Evolutionary conservation across 2,329 filamentous ascomycete species (phyloP), one percentile per base, ranked within the genome.

Genomic region (Colletotrichum sp.): DNA sequence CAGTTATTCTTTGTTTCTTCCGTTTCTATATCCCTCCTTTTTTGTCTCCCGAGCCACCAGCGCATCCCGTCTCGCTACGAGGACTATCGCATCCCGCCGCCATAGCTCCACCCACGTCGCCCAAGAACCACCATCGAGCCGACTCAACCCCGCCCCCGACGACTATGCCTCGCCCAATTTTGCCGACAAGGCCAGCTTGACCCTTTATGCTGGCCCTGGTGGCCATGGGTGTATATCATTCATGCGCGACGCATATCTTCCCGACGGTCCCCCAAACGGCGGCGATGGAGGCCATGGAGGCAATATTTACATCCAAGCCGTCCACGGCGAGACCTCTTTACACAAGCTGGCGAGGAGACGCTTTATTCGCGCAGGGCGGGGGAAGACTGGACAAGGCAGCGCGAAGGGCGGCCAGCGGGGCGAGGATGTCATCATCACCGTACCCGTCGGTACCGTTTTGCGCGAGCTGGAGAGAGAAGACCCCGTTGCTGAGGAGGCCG

Each of bases 211-310:
- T 21, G 97, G 97, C 10, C 86, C 89, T 3, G 97, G 97, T 30
- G 97, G 97, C 10, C 93, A 97, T 81, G 97, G 97, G 77, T 99
- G 97, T 82, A 95, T 98, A 66, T 97, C 97, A 0, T 99, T 98
- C 82, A 87, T 97, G 58, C 93, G 96, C 24, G 97, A 99, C 81
- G 96, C 96, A 77, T 98, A 94, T 84, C 89, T 98, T 34, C 91
- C 93, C 59, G 93, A 98, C 78, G 97, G 97, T 0, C 97, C 97
- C 13, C 92, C 97, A 12, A 98, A 99, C 83, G 97, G 97, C 64
- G 97, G 97, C 75, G 96, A 99, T 82, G 97, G 97, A 56, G 97
- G 97, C 6, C 94, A 92, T 71, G 97, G 97, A 76, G 97, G 97
- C 52, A 97, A 94, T 80, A 89, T 99, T 78, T 98, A 98, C 83